Evolutionary conservation across 306 rosid species (phyloP), one percentile per base, ranked within the genome.

Genomic region (Rosa persica): DNA sequence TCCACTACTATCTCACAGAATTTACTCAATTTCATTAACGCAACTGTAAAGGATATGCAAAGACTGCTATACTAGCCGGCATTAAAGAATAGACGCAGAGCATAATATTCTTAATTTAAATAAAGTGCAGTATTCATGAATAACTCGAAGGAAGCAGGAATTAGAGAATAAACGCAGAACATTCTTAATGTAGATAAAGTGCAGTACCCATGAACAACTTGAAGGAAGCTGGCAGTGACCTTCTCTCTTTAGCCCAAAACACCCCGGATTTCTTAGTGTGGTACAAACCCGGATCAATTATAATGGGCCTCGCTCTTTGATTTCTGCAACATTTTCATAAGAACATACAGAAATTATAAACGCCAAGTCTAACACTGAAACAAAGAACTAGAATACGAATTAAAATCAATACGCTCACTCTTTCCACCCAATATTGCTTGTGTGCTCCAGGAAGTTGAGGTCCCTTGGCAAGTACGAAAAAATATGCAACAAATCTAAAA

Each of bases 211-310:
- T 84, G 81, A 86, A 95, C 86, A 95, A 78, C 91, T 93, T 95
- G 90, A 95, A 93, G 0, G 98, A 91, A 38, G 97, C 85, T 0
- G 98, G 99, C 38, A 88, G 84, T 25, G 99, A 88, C 79, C 97
- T 89, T 80, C 87, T 88, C 88, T 93, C 98, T 81, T 91, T 95
- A 25, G 99, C 99, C 90, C 91, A 93, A 86, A 89, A 95, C 61
- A 93, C 93, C 8, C 93, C 95, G 25, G 99, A 95, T 83, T 87
- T 90, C 78, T 86, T 88, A 12, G 89, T 81, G 83, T 89, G 99
- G 85, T 92, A 95, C 78, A 95, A 83, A 76, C 88, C 97, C 0
- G 99, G 95, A 86, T 93, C 99, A 73, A 92, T 84, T 22, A 95
- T 89, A 75, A 95, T 84, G 43, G 97, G 97, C 66, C 87, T 85